Conservation (phyloP, 257 asterid species). For the Anisodus tanguticus region DNA sequence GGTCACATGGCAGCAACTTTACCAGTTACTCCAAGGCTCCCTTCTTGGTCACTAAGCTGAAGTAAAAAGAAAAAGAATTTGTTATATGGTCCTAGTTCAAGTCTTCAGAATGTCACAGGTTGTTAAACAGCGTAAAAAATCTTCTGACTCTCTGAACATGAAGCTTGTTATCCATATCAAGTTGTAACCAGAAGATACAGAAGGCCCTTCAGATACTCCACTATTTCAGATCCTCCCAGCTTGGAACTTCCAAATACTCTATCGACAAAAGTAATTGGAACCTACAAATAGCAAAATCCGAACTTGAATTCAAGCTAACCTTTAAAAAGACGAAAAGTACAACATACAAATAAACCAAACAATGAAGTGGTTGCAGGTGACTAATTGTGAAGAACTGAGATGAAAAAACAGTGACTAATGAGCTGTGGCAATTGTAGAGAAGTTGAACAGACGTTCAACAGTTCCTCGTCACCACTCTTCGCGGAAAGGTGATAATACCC, state of each 20-base stretch:
- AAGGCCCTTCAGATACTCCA: slow-evolving; percentile 89
- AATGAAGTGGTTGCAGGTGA: neutral
- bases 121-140: neutral
- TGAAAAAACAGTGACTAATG: neutral
- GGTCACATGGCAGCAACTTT: too few relatives aligned
- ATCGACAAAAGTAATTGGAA: slow-evolving; percentile 93
- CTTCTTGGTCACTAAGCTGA: neutral
- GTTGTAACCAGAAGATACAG: slow-evolving; percentile 83
- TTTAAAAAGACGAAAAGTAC: neutral
- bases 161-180: slow-evolving; percentile 42
- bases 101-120: neutral
- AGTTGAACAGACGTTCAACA: slow-evolving; percentile 15
- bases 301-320: neutral
- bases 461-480: slow-evolving; percentile 84
- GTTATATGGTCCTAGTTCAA: neutral
- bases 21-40: too few relatives aligned
- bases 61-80: neutral
- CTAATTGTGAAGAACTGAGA: neutral
- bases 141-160: slow-evolving; percentile 10
- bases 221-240: slow-evolving; percentile 96
- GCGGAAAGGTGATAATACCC: slow-evolving; percentile 66
- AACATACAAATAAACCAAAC: neutral
- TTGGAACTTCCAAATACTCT: slow-evolving; percentile 94
- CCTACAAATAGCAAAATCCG: slow-evolving; percentile 45
- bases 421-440: too few relatives aligned